Evolutionary conservation across 257 asterid genomes (phyloP), one percentile per base, ranked within the genome.

Genomic region (Scutellaria minor): DNA sequence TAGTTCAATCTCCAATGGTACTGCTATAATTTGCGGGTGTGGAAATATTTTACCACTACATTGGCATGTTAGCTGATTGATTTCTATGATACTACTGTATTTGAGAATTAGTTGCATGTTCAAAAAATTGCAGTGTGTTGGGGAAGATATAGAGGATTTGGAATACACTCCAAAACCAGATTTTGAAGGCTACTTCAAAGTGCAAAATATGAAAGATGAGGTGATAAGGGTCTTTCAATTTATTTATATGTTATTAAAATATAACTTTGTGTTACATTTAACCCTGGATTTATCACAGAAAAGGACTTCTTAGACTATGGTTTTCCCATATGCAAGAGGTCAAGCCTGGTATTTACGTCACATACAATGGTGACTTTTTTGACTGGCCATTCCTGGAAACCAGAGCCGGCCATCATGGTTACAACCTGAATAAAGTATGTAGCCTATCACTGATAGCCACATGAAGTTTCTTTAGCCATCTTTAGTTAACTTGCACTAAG

Each of bases 141-240:
- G 94, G 57, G 97, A 95, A 83, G 95, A 91, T 78, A 86, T 95
- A 67, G 99, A 95, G 75, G 99, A 95, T 81, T 72, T 95, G 53
- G 99, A 95, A 81, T 95, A 91, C 85, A 91, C 97, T 70, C 99
- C 99, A 62, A 95, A 95, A 85, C 95, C 96, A 70, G 99, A 95
- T 72, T 95, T 79, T 55, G 98, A 95, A 83, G 99, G 98, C 66
- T 80, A 22, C 79, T 95, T 95, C 71, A 88, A 82, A 83, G 98
- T 95, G 79, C 82, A 84, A 77, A 95, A 95, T 66, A 95, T 87
- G 79, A 85, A 87, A 80, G 88, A 95, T 72, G 99, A 95, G 99
- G 99, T 95, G 85, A 46, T 63, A 31, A 42, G 41, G 59, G 76
- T 37, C 46, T 80, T 65, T 67, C 40, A 46, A 37, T 58, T 63